Percentiles rank a stretch among this genome's conserved stretches.
These are phyloP conservation scores for Ceriops decandra DNA, from an alignment of 345 rosid species.

Conservation along the genomic window DNA sequence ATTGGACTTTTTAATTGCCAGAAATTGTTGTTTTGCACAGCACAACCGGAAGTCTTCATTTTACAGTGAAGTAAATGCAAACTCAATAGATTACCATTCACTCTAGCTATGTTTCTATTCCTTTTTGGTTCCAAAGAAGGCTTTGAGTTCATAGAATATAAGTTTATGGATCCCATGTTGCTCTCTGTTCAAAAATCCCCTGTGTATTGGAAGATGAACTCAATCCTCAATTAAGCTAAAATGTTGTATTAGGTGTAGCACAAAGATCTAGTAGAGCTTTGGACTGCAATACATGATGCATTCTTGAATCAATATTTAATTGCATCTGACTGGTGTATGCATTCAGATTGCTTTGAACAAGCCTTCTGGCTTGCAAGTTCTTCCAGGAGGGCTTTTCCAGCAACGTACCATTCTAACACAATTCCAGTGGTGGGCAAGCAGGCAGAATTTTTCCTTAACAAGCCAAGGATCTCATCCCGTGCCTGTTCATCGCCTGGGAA, in stretches of 20 bases:
- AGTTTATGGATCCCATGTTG: no score
- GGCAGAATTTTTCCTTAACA: conserved; percentile 26
- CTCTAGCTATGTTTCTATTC: not conserved
- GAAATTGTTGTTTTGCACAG: not conserved
- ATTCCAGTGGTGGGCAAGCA: conserved; percentile 58
- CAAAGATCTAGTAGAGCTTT: not conserved
- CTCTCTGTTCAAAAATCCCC: no score
- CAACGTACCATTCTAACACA: conserved; percentile 78
- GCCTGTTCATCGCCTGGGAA: conserved; percentile 88
- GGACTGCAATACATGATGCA: not conserved
- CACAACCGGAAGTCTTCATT: not conserved
- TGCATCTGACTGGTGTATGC: conserved; percentile 13
- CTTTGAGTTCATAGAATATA: not conserved
- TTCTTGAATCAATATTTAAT: not conserved
- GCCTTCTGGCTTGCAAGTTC: conserved; percentile 90
- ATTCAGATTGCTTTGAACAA: conserved; percentile 78
- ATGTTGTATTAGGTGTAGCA: not conserved
- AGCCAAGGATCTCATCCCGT: conserved; percentile 50
- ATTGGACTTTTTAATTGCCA: not conserved
- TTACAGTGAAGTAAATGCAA: not conserved
- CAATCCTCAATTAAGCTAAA: not conserved
- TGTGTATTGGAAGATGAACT: no score
- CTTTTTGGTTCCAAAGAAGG: not conserved
- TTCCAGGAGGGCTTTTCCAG: conserved; percentile 94
- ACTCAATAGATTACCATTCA: no score